Percentiles rank a stretch among this genome's conserved stretches.
phyloP scores from a whole-genome alignment of 2,329 filamentous ascomycete genomes.

The Curvularia hawaiiensis region DNA sequence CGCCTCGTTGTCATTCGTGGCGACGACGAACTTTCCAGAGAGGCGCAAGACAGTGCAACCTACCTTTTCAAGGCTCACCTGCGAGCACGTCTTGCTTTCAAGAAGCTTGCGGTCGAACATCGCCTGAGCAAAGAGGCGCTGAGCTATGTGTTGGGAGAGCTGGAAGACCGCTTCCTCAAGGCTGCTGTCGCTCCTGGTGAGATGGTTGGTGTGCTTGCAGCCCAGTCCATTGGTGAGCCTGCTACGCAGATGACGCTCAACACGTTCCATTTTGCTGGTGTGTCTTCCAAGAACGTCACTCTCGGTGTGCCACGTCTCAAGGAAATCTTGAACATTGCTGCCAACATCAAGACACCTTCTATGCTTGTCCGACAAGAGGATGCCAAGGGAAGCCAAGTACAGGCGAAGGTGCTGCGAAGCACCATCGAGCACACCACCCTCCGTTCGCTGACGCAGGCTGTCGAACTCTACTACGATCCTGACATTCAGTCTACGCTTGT shows the following conservation, averaged over 20 bases:
- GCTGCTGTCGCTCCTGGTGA: constrained; percentile 90
- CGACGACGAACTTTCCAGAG: constrained; percentile 76
- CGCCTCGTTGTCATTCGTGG: constrained; percentile 86
- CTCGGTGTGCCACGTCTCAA: constrained; percentile 98
- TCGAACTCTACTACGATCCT: constrained; percentile 97
- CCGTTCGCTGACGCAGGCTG: constrained; percentile 86
- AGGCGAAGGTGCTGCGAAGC: constrained; percentile 84
- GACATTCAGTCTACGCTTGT: constrained; percentile 86
- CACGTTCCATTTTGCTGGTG: constrained; percentile 99
- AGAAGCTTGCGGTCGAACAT: constrained; percentile 85
- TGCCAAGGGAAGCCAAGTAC: constrained; percentile 68
- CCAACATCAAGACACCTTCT: constrained; percentile 97
- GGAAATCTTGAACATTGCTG: constrained; percentile 97
- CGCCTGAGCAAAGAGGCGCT: constrained; percentile 90
- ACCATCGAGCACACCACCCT: constrained; percentile 93
- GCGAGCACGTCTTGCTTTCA: constrained; percentile 88
- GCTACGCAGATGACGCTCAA: constrained; percentile 99
- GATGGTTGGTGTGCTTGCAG: constrained; percentile 97
- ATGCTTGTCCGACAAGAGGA: constrained; percentile 89
- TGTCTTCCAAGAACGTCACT: constrained; percentile 99
- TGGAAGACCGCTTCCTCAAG: constrained; percentile 86
- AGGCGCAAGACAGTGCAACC: constrained; percentile 88
- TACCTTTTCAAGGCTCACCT: constrained; percentile 91
- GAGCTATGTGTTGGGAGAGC: constrained; percentile 86
- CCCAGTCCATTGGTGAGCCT: constrained; percentile 97